Percentiles rank a stretch among this genome's conserved stretches.
These are phyloP conservation scores for Magnaporthiopsis incrustans DNA, from an alignment of 2,329 filamentous ascomycete species.

Conservation along the genomic window DNA sequence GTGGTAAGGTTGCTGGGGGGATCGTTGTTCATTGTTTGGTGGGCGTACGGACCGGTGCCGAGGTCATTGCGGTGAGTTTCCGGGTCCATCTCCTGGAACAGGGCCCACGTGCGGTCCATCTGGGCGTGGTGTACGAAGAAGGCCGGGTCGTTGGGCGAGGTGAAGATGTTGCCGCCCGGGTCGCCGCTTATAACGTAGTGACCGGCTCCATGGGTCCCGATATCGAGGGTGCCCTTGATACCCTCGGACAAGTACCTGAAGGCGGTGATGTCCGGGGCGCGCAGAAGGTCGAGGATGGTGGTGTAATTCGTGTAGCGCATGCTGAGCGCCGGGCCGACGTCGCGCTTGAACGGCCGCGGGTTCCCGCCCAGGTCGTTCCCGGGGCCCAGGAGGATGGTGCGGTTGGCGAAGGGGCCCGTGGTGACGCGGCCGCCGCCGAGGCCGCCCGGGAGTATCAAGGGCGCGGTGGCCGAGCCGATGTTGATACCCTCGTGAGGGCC, in stretches of 20 bases:
- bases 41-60: slow-evolving; percentile 19
- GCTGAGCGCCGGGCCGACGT: slow-evolving; percentile 22
- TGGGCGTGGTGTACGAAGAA: slow-evolving; percentile 15
- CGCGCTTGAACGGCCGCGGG: slow-evolving; percentile 25
- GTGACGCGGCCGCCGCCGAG: slow-evolving; percentile 44
- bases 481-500: slow-evolving; percentile 18
- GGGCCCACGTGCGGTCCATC: slow-evolving; percentile 13
- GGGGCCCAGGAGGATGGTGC: slow-evolving; percentile 26
- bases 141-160: slow-evolving; percentile 16
- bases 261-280: slow-evolving; percentile 19
- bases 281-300: slow-evolving; percentile 22
- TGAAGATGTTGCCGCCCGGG: slow-evolving; percentile 23
- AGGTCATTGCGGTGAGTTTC: slow-evolving; percentile 17
- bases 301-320: slow-evolving; percentile 23
- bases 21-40: slow-evolving; percentile 22
- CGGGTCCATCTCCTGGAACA: slow-evolving; percentile 14
- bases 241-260: slow-evolving; percentile 30
- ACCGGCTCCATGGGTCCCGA: slow-evolving; percentile 23
- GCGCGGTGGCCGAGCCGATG: no score
- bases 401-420: slow-evolving; percentile 34
- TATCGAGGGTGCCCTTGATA: slow-evolving; percentile 18
- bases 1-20: slow-evolving; percentile 17
- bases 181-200: slow-evolving; percentile 25
- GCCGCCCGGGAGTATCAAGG: slow-evolving; percentile 31
- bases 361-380: slow-evolving; percentile 25